Conservation (phyloP, 129 eudicot genomes). For the Saposhnikovia divaricata region DNA sequence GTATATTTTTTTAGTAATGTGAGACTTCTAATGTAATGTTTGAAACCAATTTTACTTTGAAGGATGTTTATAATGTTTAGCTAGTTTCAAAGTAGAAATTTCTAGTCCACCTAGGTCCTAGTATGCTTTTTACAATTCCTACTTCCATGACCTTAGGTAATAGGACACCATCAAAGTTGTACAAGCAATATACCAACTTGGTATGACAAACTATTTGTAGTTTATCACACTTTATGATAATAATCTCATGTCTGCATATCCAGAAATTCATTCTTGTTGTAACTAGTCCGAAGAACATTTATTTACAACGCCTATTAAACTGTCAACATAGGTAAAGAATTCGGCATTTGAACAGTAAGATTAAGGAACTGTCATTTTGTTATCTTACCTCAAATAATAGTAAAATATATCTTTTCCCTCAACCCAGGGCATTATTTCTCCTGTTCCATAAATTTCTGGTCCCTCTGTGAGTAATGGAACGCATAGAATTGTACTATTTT, state of each 20-base stretch:
- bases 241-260: too few species aligned
- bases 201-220: too few species aligned
- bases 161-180: background rate
- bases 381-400: too few species aligned
- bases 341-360: background rate
- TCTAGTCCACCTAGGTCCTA: background rate
- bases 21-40: background rate
- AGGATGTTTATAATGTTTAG: background rate
- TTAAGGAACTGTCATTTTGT: background rate
- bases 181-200: background rate
- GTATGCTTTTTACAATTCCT: background rate
- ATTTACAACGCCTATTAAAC: background rate
- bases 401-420: background rate
- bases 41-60: background rate
- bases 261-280: background rate
- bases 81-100: background rate
- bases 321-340: background rate
- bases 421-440: too few species aligned
- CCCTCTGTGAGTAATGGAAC: background rate
- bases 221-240: too few species aligned
- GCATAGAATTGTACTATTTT: too few species aligned
- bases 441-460: background rate
- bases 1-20: background rate
- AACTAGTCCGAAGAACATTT: background rate
- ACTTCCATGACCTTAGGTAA: background rate